Base-by-base conservation (phyloP, 805 yeast species). In the Kuraishia hungarica region DNA sequence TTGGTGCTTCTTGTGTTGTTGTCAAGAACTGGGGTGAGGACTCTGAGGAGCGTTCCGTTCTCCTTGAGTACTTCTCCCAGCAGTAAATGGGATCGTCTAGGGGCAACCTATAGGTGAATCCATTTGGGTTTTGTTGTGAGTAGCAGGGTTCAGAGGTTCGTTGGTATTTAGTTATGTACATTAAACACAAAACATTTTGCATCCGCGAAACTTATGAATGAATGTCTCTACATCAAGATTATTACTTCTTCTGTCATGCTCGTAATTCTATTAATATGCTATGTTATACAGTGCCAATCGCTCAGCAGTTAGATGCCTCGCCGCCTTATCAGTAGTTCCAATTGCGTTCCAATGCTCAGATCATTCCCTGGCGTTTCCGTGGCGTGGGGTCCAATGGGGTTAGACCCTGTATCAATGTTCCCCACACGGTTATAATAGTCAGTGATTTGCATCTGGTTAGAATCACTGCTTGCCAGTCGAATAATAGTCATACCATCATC, bases 21-120 rank as follows among this genome's bases (percentile, higher is more conserved):
- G 89, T 94, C 85, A 92, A 89, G 86, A 87, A 91, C 96, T 94
- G 98, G 98, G 99, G 99, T 90, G 96, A 90, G 75, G 97, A 91
- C 80, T 87, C 98, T 71, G 93, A 85, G 73, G 99, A 93, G 83
- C 90, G 97, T 83, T 81, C 84, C 83, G 87, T 89, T 80, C 86
- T 94, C 76, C 84, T 94, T 78, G 96, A 91, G 80, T 92, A 90
- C 86, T 90, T 93, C 80, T 85, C 96, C 71, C 88, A 87, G 75
- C 91, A 89, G 79, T 84, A 87, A 80, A 51, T 24, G 19, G 17
- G 13, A 48, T 49, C 48, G 13, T 28, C 43, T 17, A 35, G 29
- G n/a, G 29, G 29, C 43, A 35, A 35, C 43, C n/a, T 10, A 10
- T 35, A 15, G 15, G 22, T 20, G 15, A 49, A 49, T 22, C 19